phyloP scores from a whole-genome alignment of 805 yeast species.

The Millerozyma acaciae region DNA sequence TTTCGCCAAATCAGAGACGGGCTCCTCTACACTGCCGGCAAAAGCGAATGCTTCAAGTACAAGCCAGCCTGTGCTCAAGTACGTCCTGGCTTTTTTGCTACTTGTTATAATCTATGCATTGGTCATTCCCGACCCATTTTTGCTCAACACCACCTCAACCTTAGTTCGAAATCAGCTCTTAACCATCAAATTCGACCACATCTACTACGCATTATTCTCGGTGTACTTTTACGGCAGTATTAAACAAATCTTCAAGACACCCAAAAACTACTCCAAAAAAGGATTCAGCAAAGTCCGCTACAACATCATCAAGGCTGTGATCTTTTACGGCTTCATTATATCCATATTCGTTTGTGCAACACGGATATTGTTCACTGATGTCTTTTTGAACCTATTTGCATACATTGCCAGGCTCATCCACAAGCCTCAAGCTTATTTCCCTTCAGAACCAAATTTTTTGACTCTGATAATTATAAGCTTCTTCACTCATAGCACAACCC shows the following conservation, averaged over 20 bases:
- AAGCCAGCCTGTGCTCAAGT: too few relatives aligned
- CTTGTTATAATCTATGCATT: constrained; percentile 1
- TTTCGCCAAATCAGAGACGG: too few relatives aligned
- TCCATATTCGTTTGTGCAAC: constrained; percentile 20
- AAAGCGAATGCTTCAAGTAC: too few relatives aligned
- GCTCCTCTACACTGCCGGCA: too few relatives aligned
- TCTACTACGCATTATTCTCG: constrained; percentile 14
- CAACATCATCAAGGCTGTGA: constrained; percentile 11
- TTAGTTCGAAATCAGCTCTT: constrained; percentile 7
- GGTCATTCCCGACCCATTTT: constrained; percentile 11
- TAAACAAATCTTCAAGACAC: too few relatives aligned
- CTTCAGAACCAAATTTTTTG: constrained; percentile 12
- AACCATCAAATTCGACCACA: constrained; percentile 23
- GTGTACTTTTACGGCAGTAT: constrained; percentile 14
- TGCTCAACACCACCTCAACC: constrained; percentile 20
- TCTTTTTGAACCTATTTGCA: constrained; percentile 14
- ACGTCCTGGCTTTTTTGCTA: neutral
- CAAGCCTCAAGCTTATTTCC: neutral
- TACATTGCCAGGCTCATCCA: constrained; percentile 1
- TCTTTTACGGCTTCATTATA: constrained; percentile 12
- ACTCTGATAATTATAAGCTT: constrained; percentile 16
- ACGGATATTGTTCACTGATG: constrained; percentile 21
- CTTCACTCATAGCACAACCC: constrained; percentile 11
- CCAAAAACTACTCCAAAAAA: too few relatives aligned
- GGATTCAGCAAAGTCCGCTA: too few relatives aligned